These are phyloP conservation scores for Triadica sebifera DNA, from an alignment of 345 rosid genomes.

Conservation along the genomic window DNA sequence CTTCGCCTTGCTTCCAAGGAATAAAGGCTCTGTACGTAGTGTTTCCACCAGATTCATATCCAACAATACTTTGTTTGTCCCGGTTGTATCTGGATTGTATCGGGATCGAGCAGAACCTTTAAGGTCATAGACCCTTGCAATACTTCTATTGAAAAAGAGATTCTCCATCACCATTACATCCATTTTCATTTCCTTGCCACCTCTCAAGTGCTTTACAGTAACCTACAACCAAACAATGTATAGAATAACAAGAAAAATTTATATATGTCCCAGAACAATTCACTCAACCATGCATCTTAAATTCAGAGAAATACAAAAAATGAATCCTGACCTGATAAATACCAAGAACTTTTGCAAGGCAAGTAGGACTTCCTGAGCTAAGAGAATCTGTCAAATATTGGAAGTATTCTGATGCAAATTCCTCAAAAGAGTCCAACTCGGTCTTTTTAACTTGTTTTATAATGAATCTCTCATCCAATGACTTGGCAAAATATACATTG, in stretches of 20 bases:
- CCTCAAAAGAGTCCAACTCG: slow-evolving; percentile 88
- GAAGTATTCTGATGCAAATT: slow-evolving; percentile 84
- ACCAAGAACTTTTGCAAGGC: slow-evolving; percentile 95
- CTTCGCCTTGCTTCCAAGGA: slow-evolving; percentile 92
- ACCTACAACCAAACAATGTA: slow-evolving; percentile 47
- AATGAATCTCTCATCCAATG: slow-evolving; percentile 92
- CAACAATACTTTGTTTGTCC: slow-evolving; percentile 69
- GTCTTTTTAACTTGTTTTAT: slow-evolving; percentile 87
- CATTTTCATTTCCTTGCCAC: slow-evolving; percentile 91
- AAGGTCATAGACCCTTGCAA: slow-evolving; percentile 77
- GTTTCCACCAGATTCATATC: slow-evolving; percentile 85
- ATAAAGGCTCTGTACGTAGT: slow-evolving; percentile 78
- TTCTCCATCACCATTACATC: slow-evolving; percentile 98
- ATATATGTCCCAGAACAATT: neutral
- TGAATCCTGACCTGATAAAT: slow-evolving; percentile 80
- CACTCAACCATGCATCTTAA: neutral
- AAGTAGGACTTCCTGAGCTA: slow-evolving; percentile 79
- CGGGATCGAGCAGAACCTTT: slow-evolving; percentile 86
- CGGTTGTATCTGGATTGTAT: slow-evolving; percentile 78
- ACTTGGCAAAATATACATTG: slow-evolving; percentile 91
- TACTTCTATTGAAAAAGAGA: slow-evolving; percentile 75
- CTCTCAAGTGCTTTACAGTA: slow-evolving; percentile 65
- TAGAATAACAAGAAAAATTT: slow-evolving; percentile 13
- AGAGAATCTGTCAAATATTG: slow-evolving; percentile 70
- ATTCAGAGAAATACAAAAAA: neutral